Evolutionary conservation across 805 yeast species (phyloP), one percentile per base, ranked within the genome.

Genomic region (Lipomyces yamadae): DNA sequence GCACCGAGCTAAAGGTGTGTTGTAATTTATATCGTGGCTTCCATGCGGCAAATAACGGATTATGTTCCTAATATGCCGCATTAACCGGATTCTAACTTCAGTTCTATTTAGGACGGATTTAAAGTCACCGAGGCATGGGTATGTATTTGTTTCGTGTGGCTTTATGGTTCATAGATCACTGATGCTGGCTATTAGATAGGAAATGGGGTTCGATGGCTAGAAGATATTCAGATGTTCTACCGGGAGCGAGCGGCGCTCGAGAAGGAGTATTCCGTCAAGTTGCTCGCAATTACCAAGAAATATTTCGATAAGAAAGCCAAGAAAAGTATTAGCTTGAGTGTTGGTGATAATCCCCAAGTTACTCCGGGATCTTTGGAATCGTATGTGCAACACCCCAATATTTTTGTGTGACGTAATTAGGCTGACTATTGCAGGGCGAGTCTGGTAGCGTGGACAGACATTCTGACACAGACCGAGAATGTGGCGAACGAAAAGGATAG

Each of bases 301-400:
- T 90, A 87, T 69, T 87, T 91, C 72, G 88, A 87, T 66, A 89
- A 86, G 77, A 92, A 93, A 76, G 89, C 96, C 58, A 86, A 86
- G 70, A 78, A 82, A 18, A 81, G 91, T 10, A 85, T 94, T 0
- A 76, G 79, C 13, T 78, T 95, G 35, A 86, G 93, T 56, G 99
- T 95, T 1, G 99, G 99, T 33, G 97, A 91, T 67, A 85, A 85
- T 18, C 99, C 99, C 0, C 84, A 87, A 54, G 85, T 91, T 55
- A 95, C 99, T 0, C 98, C 99, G 0, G 99, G 99, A 0, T 92
- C 98, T 0, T 81, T 94, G 60, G 98, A 95, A 75, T 61, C 61
- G 72, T 69, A 56, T 6, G 65, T 42, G 8, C 35, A 11, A 7
- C 39, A 11, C 39, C 39, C 15, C 30, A 3, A 48, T 10, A 48